Evolutionary conservation across 2,329 filamentous ascomycete genomes (phyloP).

Genomic region (Leptoxyphium fumago): DNA sequence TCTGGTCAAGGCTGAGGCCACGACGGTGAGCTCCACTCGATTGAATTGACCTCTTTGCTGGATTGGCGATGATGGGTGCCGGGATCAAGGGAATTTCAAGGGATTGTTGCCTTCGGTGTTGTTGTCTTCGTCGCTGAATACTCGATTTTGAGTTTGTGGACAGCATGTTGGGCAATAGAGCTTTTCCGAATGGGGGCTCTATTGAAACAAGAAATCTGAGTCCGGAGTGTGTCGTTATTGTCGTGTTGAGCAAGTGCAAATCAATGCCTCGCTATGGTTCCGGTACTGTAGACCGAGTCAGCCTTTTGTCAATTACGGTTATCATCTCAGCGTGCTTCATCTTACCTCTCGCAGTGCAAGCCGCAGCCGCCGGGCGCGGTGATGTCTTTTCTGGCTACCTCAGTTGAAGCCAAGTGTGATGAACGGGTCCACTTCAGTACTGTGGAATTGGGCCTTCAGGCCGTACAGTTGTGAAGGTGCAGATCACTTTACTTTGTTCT

Average conservation of each 20-base stretch:
- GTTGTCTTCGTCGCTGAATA: constrained; percentile 59
- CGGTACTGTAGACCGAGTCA: constrained; percentile 10
- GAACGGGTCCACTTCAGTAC: neutral
- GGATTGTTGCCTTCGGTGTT: constrained; percentile 78
- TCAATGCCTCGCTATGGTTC: constrained; percentile 17
- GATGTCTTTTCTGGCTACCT: constrained; percentile 1
- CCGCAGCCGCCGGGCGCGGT: constrained; percentile 57
- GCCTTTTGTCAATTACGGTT: no score
- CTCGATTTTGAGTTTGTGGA: constrained; percentile 53
- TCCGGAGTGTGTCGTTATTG: constrained; percentile 39
- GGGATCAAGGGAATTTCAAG: constrained; percentile 61
- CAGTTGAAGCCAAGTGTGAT: constrained; percentile 1
- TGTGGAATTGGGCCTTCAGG: neutral
- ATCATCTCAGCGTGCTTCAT: neutral
- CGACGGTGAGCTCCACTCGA: constrained; percentile 49
- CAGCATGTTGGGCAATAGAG: constrained; percentile 50
- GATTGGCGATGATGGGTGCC: constrained; percentile 41
- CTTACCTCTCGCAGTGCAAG: constrained; percentile 73
- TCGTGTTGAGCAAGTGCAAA: constrained; percentile 21
- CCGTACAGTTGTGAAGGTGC: neutral
- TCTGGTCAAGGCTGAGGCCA: constrained; percentile 72
- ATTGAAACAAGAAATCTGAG: constrained; percentile 42
- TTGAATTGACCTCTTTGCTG: constrained; percentile 35
- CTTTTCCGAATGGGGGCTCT: neutral
- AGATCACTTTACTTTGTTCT: no score